Base-by-base conservation (phyloP, 805 yeast genomes). In the Candida andamanensis region DNA sequence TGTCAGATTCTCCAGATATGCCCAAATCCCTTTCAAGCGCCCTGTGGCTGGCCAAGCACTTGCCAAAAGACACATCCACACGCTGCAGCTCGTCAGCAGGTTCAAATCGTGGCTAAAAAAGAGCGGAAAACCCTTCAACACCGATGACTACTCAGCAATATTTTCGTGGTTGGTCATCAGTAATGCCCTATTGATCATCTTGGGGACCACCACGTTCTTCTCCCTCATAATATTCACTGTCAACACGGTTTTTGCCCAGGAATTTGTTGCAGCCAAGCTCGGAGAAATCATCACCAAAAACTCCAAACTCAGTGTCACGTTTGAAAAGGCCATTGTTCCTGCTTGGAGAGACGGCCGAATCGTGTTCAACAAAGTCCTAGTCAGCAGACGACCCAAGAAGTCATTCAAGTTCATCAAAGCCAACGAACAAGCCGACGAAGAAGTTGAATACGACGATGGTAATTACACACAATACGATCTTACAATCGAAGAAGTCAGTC, bases 401-500 rank as follows among this genome's bases (percentile, higher is more conserved):
- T 50, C 67, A 17, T 58, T 59, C 36, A 58, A 62, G 17, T 83
- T 85, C 32, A 69, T 67, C 12, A 78, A 85, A 1, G 19, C 6
- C 17, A 13, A 16, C 2, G 23, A 29, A 71, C 74, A 24, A 76
- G 80, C 17, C 39, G 51, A 24, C 11, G 46, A 47, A 17, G 67
- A 58, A 11, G 69, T 60, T 17, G 60, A 60, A 14, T 66, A 61
- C 34, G 95, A 83, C 46, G 95, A 87, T 52, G 97, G 97, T 1
- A 92, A 92, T 57, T 92, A 89, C 57, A 90, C 98, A 0, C 98
- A 92, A 54, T 92, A 81, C 54, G 98, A 92, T 55, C 55, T 92
- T 24, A 85, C 95, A 0, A 82, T 92, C 11, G 95, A 90, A 37
- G 83, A 82, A 44, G 80, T 89, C 9, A 79, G 80, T 32, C 74